Conservation (phyloP, 2,329 filamentous ascomycete species). For the Thelonectria blattea region DNA sequence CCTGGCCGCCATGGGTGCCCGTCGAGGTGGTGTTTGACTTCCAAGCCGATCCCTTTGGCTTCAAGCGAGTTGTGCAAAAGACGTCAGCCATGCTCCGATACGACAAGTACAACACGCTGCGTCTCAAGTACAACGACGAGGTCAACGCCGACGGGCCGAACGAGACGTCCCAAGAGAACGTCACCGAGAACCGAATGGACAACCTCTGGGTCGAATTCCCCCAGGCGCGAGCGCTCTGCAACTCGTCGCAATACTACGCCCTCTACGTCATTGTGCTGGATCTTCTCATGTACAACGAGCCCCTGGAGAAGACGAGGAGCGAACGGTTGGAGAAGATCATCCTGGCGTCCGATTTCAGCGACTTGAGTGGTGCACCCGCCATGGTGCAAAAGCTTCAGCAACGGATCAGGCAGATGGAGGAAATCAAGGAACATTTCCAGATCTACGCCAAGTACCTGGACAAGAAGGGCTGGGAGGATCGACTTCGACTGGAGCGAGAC, state of each 20-base stretch:
- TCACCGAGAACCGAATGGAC: constrained; percentile 81
- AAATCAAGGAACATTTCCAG: constrained; percentile 97
- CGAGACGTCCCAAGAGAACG: constrained; percentile 57
- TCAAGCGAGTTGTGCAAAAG: constrained; percentile 94
- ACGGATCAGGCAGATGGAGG: constrained; percentile 89
- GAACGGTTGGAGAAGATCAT: constrained; percentile 98
- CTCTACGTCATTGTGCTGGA: constrained; percentile 98
- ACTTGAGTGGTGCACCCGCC: constrained; percentile 89
- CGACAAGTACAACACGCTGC: constrained; percentile 97
- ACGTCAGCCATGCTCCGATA: constrained; percentile 94
- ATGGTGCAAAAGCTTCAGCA: constrained; percentile 92
- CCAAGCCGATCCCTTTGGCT: constrained; percentile 91
- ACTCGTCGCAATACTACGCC: constrained; percentile 96
- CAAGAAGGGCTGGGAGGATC: constrained; percentile 88
- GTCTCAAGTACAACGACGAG: constrained; percentile 96
- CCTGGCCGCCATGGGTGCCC: constrained; percentile 98
- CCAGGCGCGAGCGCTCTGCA: constrained; percentile 90
- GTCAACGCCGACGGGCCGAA: constrained; percentile 70
- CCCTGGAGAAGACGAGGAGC: constrained; percentile 93
- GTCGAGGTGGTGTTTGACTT: constrained; percentile 99
- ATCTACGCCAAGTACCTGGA: constrained; percentile 88
- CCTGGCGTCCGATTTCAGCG: constrained; percentile 97
- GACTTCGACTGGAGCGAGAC: constrained; percentile 87
- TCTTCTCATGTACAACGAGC: constrained; percentile 93
- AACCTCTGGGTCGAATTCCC: constrained; percentile 98